phyloP scores from a whole-genome alignment of 2,329 filamentous ascomycete species.

The Colletotrichum orbiculare region DNA sequence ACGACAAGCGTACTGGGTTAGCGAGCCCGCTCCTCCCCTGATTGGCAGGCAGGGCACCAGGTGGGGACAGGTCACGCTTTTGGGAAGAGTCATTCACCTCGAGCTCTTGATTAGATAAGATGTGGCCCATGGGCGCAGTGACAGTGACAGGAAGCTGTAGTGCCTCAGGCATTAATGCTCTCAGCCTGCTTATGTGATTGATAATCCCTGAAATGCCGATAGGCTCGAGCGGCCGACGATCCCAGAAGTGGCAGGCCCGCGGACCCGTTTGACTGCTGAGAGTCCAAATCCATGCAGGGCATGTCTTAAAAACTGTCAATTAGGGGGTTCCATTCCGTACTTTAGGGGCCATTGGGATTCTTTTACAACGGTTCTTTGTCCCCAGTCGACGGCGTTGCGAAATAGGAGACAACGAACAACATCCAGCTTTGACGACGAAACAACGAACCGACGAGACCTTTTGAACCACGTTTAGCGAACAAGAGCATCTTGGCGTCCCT shows the following conservation, averaged over 20 bases:
- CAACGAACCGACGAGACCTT: slow-evolving; percentile 3
- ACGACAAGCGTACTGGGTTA: slow-evolving; percentile 23
- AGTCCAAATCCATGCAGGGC: slow-evolving; percentile 29
- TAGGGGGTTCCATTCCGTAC: slow-evolving; percentile 28
- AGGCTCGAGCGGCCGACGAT: slow-evolving; percentile 27
- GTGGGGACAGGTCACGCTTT: slow-evolving; percentile 35
- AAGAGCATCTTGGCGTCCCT: slow-evolving; percentile 6
- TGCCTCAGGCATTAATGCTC: slow-evolving; percentile 19
- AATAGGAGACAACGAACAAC: slow-evolving; percentile 12
- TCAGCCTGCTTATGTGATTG: slow-evolving; percentile 26
- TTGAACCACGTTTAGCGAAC: background rate
- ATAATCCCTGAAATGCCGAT: slow-evolving; percentile 34
- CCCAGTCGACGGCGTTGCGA: slow-evolving; percentile 8
- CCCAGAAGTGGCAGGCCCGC: slow-evolving; percentile 28
- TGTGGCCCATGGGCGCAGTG: background rate
- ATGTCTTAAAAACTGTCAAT: slow-evolving; percentile 36
- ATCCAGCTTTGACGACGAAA: slow-evolving; percentile 15
- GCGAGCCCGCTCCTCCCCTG: slow-evolving; percentile 35
- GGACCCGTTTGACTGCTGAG: slow-evolving; percentile 27
- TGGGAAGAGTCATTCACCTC: slow-evolving; percentile 13
- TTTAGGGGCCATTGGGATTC: slow-evolving; percentile 30
- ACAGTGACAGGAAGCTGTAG: background rate
- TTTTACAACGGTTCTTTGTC: slow-evolving; percentile 34
- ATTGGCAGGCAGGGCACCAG: slow-evolving; percentile 32
- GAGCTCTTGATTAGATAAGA: slow-evolving; percentile 30